Evolutionary conservation across 108 stramenopile genomes (phyloP).

Genomic region (Cyclotella sp.): DNA sequence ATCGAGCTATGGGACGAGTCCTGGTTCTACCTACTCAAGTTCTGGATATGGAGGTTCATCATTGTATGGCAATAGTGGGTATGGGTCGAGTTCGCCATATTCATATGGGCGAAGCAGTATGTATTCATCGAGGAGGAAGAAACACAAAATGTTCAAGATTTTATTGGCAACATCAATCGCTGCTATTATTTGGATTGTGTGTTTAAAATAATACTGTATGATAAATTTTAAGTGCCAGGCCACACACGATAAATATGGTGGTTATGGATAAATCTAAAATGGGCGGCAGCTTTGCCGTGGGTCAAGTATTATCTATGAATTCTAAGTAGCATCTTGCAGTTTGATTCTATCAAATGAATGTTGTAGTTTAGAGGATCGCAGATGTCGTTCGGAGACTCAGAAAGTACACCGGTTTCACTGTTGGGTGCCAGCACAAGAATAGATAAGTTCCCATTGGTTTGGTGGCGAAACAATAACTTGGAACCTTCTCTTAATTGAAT

Average conservation of each 20-base stretch:
- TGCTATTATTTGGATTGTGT: conserved; percentile 51
- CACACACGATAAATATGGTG: background rate
- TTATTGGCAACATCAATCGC: conserved; percentile 46
- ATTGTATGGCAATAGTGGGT: conserved; percentile 21
- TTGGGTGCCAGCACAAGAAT: background rate
- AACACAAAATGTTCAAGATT: conserved; percentile 49
- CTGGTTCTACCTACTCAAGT: conserved; percentile 2
- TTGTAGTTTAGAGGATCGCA: background rate
- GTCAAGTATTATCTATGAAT: background rate
- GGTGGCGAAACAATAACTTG: conserved; percentile 21
- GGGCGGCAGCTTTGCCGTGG: background rate
- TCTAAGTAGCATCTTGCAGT: background rate
- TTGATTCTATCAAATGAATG: conserved; percentile 4
- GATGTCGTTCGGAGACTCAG: background rate
- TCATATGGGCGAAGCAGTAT: conserved; percentile 11
- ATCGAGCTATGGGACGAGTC: background rate
- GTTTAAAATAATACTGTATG: conserved; percentile 31
- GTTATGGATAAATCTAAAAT: background rate
- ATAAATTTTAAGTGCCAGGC: too few relatives aligned
- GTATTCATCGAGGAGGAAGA: conserved; percentile 30
- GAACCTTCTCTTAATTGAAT: conserved; percentile 20
- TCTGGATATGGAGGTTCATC: conserved; percentile 29
- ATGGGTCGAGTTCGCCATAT: conserved; percentile 22
- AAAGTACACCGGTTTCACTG: too few relatives aligned
- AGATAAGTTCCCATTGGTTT: conserved; percentile 13